Conservation (phyloP, 2,329 filamentous ascomycete species). For the Cylindrodendrum hubeiense region DNA sequence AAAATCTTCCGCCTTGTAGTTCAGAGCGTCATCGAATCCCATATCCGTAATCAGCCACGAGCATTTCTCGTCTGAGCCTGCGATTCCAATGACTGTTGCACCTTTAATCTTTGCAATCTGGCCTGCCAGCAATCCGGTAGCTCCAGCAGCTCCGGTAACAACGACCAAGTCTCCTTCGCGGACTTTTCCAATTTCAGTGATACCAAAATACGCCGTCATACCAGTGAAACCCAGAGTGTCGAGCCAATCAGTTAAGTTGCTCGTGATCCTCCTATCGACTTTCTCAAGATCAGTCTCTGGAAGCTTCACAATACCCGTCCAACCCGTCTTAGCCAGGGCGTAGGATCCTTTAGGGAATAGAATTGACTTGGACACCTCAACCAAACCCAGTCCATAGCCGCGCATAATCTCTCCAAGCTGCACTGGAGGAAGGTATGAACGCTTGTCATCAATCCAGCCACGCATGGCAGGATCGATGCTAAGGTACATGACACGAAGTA, state of each 20-base stretch:
- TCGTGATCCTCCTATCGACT: no score
- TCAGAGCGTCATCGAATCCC: neutral
- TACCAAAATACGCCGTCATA: no score
- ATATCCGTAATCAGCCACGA: neutral
- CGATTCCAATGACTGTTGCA: neutral
- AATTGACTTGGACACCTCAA: no score
- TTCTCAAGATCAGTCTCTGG: no score
- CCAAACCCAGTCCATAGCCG: neutral
- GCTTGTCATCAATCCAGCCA: neutral
- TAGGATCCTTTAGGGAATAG: no score
- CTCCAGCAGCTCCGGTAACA: neutral
- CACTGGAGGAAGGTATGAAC: neutral
- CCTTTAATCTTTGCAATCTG: conserved; percentile 2
- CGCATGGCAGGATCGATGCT: neutral
- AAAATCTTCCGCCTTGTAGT: neutral
- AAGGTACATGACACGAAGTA: no score
- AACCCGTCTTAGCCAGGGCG: no score
- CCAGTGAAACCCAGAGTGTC: no score
- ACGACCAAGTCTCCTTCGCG: neutral
- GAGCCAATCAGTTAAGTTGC: no score
- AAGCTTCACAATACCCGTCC: no score
- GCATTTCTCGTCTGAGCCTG: neutral
- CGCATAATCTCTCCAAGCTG: conserved; percentile 2
- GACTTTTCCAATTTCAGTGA: no score
- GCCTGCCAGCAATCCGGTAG: neutral